Evolutionary conservation across 2,329 filamentous ascomycete species (phyloP).

Genomic region (Ramichloridium luteum): DNA sequence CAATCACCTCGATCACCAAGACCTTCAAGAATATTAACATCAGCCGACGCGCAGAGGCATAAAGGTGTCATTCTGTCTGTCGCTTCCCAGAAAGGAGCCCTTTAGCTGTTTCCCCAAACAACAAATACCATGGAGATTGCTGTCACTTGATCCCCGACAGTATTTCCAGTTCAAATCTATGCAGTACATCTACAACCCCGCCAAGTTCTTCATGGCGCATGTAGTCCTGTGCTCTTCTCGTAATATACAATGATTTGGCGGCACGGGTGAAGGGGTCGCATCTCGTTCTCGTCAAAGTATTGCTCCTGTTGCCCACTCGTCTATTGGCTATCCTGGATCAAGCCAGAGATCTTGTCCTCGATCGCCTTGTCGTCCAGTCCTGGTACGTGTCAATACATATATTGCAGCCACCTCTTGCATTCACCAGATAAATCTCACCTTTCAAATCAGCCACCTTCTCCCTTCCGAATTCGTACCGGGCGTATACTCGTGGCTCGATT

Average conservation of each 20-base stretch:
- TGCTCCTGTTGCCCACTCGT: too few relatives aligned
- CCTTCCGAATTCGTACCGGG: slow-evolving; percentile 69
- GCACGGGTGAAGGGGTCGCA: too few relatives aligned
- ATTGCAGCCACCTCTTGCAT: slow-evolving; percentile 1
- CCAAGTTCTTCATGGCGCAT: too few relatives aligned
- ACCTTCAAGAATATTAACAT: slow-evolving; percentile 41
- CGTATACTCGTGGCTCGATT: slow-evolving; percentile 74
- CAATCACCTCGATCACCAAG: slow-evolving; percentile 47
- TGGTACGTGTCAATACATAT: slow-evolving; percentile 20
- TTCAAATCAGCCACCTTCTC: slow-evolving; percentile 53
- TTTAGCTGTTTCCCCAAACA: too few relatives aligned
- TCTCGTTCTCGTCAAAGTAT: too few relatives aligned
- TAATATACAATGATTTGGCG: background rate
- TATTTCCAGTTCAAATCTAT: too few relatives aligned
- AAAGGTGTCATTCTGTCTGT: too few relatives aligned
- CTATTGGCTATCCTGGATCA: slow-evolving; percentile 42
- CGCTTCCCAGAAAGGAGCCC: too few relatives aligned
- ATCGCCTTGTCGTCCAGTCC: slow-evolving; percentile 59
- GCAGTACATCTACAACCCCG: too few relatives aligned
- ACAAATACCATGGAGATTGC: too few relatives aligned
- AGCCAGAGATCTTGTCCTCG: slow-evolving; percentile 51
- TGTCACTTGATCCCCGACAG: too few relatives aligned
- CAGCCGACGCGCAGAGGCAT: too few relatives aligned
- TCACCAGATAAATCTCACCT: slow-evolving; percentile 31
- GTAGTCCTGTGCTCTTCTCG: slow-evolving; percentile 26